phyloP scores from a whole-genome alignment of 2,329 filamentous ascomycete species.

The Exophiala bonariae region DNA sequence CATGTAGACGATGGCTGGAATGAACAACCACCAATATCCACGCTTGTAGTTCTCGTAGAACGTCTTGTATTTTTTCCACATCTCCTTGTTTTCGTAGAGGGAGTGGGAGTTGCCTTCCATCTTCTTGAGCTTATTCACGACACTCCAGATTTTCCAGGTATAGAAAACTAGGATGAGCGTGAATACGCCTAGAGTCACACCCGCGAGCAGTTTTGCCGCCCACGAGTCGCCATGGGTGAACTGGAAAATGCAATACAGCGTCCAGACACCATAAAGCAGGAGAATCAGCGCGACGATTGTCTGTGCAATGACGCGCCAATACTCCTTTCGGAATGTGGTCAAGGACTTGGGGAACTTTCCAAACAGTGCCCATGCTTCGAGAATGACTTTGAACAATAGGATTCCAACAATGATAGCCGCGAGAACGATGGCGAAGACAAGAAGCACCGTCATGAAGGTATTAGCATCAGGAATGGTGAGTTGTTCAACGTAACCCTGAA shows the following conservation, averaged over 20 bases:
- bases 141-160: slow-evolving; percentile 76
- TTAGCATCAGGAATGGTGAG: slow-evolving; percentile 83
- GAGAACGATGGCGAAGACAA: slow-evolving; percentile 85
- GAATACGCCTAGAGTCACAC: slow-evolving; percentile 75
- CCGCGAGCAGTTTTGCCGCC: slow-evolving; percentile 84
- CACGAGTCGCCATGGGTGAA: slow-evolving; percentile 93
- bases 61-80: slow-evolving; percentile 92
- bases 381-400: slow-evolving; percentile 83
- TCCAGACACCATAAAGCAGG: slow-evolving; percentile 91
- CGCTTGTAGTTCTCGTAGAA: slow-evolving; percentile 97
- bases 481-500: slow-evolving; percentile 80
- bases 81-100: slow-evolving; percentile 84
- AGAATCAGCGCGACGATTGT: slow-evolving; percentile 88
- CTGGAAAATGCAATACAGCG: slow-evolving; percentile 92
- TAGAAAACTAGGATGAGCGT: slow-evolving; percentile 81
- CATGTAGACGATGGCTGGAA: slow-evolving; percentile 86
- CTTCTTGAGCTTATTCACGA: slow-evolving; percentile 72
- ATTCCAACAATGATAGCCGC: slow-evolving; percentile 82
- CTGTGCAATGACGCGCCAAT: slow-evolving; percentile 89
- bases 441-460: slow-evolving; percentile 92
- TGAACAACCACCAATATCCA: slow-evolving; percentile 95
- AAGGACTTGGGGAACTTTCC: slow-evolving; percentile 80
- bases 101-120: slow-evolving; percentile 69
- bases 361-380: slow-evolving; percentile 89
- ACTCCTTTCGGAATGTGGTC: slow-evolving; percentile 85